A percentile compares a stretch with the other conserved stretches of the same genome.
Evolutionary conservation across 768 basidiomycete species (phyloP).

Genomic region (Collybiopsis luxurians): DNA sequence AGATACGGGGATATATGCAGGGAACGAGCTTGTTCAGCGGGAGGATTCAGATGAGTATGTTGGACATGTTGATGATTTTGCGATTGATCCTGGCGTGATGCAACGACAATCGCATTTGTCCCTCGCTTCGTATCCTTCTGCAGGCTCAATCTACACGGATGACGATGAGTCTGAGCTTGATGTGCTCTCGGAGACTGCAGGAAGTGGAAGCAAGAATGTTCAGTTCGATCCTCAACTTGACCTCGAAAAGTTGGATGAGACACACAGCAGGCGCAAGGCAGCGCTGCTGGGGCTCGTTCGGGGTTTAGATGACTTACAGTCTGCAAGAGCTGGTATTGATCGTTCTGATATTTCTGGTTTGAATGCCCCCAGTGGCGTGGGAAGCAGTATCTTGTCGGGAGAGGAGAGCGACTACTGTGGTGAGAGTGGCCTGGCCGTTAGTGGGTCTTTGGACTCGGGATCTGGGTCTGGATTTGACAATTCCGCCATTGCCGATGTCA

Average conservation of each 20-base stretch:
- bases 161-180: conserved; percentile 5
- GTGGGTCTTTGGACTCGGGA: conserved; percentile 22
- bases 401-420: conserved; percentile 31
- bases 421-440: conserved; percentile 35
- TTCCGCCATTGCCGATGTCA: not conserved
- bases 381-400: conserved; percentile 8
- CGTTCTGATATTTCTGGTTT: not conserved
- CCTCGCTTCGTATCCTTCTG: conserved; percentile 4
- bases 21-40: no score
- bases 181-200: not conserved
- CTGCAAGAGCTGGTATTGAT: not conserved
- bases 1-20: no score
- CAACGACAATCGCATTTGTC: not conserved
- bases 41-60: no score
- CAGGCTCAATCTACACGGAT: conserved; percentile 5
- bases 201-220: not conserved
- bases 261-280: conserved; percentile 26
- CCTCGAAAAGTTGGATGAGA: conserved; percentile 15
- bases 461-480: conserved; percentile 19
- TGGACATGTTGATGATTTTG: no score
- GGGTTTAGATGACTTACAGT: conserved; percentile 17
- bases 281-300: conserved; percentile 36
- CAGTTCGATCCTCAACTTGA: conserved; percentile 6
- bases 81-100: no score
- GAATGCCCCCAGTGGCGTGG: no score